Percentiles rank a stretch among this genome's conserved stretches.
Conservation (phyloP, 768 basidiomycete species). For the Phallus indusiatus region DNA sequence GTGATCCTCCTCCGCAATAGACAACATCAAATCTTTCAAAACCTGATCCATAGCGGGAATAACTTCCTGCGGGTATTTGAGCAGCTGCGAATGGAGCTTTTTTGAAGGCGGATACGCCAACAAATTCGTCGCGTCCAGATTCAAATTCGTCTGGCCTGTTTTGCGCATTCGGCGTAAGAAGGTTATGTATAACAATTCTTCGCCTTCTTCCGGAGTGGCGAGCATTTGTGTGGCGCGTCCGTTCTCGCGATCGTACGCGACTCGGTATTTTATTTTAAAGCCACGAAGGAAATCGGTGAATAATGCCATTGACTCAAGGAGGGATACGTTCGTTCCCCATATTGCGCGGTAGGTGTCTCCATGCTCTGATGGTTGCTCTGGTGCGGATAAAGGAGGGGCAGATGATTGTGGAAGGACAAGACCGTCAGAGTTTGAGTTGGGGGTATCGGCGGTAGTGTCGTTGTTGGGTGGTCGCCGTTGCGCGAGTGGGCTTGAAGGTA, state of each 20-base stretch:
- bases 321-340: constrained; percentile 95
- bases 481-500: constrained; percentile 35
- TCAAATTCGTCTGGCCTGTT: constrained; percentile 89
- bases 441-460: constrained; percentile 18
- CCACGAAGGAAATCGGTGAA: constrained; percentile 85
- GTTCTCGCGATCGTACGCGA: constrained; percentile 56
- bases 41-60: constrained; percentile 97
- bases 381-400: constrained; percentile 46
- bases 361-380: constrained; percentile 52
- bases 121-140: constrained; percentile 81
- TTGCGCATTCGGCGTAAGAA: constrained; percentile 81
- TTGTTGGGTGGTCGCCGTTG: constrained; percentile 30
- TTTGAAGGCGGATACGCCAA: constrained; percentile 75
- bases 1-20: constrained; percentile 75
- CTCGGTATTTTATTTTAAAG: constrained; percentile 88
- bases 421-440: constrained; percentile 46
- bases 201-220: constrained; percentile 54
- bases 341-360: constrained; percentile 85
- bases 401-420: constrained; percentile 47
- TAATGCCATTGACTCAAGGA: constrained; percentile 82
- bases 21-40: constrained; percentile 86
- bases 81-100: constrained; percentile 75
- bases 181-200: constrained; percentile 62
- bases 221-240: constrained; percentile 43
- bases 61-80: constrained; percentile 95